Evolutionary conservation across 2,329 filamentous ascomycete species (phyloP), one percentile per base, ranked within the genome.

Genomic region (Xylaria sp.): DNA sequence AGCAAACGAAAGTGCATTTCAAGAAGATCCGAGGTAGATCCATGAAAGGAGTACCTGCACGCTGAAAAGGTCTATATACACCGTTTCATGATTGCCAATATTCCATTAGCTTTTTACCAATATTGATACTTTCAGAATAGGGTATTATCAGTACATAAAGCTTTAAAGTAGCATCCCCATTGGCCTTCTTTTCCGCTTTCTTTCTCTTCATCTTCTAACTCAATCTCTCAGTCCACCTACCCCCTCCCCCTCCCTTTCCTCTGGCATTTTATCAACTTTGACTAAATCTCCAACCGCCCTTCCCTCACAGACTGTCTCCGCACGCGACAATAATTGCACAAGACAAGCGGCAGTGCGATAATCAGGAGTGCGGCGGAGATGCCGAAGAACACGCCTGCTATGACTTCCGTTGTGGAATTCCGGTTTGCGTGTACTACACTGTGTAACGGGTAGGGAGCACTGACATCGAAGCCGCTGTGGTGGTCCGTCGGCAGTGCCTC

Each of bases 261-360:
- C 13, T 6, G 5, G 4, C 13, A 5, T 39, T 39, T 28, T 41
- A 23, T 9, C 6, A 18, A 28, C 20, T 15, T 15, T 43, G 8
- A 23, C 15, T 63, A 65, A 13, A 70, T 65, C 63, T 60, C 45
- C 30, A 66, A 25, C n/a, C 43, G 32, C 9, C 62, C 56, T 23
- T 66, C 39, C 28, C 62, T n/a, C 18, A 41, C 12, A 12, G 43
- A 46, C n/a, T 28, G 43, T 15, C 60, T 60, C 57, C 57, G 68
- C n/a, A 50, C 56, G 20, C 65, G 68, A 20, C 58, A 68, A 34
- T 68, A 68, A 18, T 70, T 70, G 48, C 25, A 68, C 15, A 70
- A 13, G 2, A 50, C 41, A 8, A 70, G 62, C 0, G 68, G 68
- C 20, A 70, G 62, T 4, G 68, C 68, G 48, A 70, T 57, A 34